Base-by-base conservation (phyloP, 2,329 filamentous ascomycete species). In the Huntiella bhutanensis region DNA sequence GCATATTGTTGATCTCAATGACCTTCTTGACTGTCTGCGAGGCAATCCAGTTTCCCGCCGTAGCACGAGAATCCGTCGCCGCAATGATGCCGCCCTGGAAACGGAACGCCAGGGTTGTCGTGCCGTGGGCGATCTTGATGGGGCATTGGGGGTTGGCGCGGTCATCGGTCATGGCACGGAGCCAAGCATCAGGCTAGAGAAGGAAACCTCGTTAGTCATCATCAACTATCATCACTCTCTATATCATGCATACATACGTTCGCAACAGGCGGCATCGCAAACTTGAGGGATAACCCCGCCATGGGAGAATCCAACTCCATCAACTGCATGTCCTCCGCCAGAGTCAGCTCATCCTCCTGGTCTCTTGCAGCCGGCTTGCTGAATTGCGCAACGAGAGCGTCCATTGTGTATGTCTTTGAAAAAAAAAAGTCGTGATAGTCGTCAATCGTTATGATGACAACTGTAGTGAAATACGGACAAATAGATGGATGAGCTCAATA, bases 21-120 rank as follows among this genome's bases (percentile, higher is more conserved):
- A 98, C 91, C 74, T 98, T 98, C 78, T 98, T 98, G 60, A 98
- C 91, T 46, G 91, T 98, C 73, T 98, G 91, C 67, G 84, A 93
- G 54, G 91, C 91, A 65, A 98, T 98, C 91, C 91, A 98, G 75
- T 91, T 92, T 58, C 91, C 91, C 28, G 91, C 88, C 41, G 91
- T 94, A 51, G 91, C 91, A 67, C 91, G 79, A 51, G 91, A 98
- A 68, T 98, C 91, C 50, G 91, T 98, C 46, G 88, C 88, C 45
- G 98, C 88, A 60, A 98, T 92, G 66, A 98, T 96, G 60, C 91
- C 91, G 58, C 87, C 87, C 68, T 96, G 79, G 73, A 96, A 98
- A 61, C 88, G 80, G 74, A 98, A 98, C 52, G 87, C 88, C 52
- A 98, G 78, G 45, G 91, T 98, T 50, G 91, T 98, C 51, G 91